Percentiles rank a stretch among this genome's conserved stretches.
phyloP scores from a whole-genome alignment of 2,329 filamentous ascomycete genomes.

The Ophiosphaerella narmari region DNA sequence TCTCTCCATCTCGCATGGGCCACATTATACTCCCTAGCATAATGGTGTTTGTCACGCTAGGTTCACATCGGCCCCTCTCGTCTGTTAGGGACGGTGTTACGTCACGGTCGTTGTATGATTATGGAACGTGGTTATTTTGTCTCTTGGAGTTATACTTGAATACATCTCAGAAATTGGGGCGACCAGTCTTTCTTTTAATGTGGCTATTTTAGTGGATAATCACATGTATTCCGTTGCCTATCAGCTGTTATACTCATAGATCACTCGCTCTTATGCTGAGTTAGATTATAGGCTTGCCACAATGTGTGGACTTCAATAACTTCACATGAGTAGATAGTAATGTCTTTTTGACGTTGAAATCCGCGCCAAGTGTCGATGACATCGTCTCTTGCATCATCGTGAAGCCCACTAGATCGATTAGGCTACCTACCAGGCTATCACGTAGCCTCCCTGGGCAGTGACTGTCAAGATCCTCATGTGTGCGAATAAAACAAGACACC shows the following conservation, averaged over 20 bases:
- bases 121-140: conserved; percentile 9
- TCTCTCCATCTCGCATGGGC: neutral
- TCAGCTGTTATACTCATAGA: conserved; percentile 20
- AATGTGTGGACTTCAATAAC: neutral
- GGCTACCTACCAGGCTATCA: too few relatives aligned
- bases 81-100: conserved; percentile 3
- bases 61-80: neutral
- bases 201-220: conserved; percentile 37
- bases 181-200: conserved; percentile 43
- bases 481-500: too few relatives aligned
- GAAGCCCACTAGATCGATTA: too few relatives aligned
- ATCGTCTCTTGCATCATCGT: too few relatives aligned
- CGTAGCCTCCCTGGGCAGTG: too few relatives aligned
- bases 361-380: too few relatives aligned
- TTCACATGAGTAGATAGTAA: neutral
- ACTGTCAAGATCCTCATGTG: too few relatives aligned
- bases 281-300: conserved; percentile 3
- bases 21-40: neutral
- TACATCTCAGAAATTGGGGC: conserved; percentile 34
- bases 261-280: neutral
- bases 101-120: conserved; percentile 19
- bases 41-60: neutral
- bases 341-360: neutral
- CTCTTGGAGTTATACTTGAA: conserved; percentile 12
- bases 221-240: conserved; percentile 45